Conservation (phyloP, 2,329 filamentous ascomycete species). For the Westerdykella sp. region DNA sequence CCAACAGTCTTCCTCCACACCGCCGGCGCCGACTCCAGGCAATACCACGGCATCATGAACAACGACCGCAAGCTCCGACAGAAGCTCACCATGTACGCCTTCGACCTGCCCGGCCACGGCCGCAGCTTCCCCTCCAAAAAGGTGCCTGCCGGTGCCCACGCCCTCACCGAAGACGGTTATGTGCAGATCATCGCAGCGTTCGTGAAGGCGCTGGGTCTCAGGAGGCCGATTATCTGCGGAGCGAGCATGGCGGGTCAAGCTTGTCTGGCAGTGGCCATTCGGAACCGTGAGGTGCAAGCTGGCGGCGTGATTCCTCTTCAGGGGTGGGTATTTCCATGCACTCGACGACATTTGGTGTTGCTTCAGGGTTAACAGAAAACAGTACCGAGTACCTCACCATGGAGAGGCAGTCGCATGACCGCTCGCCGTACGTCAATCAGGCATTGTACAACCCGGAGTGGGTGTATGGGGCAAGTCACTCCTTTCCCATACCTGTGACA, state of each 20-base stretch:
- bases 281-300: constrained; percentile 43
- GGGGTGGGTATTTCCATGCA: constrained; percentile 21
- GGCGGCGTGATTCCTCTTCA: constrained; percentile 45
- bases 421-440: constrained; percentile 44
- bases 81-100: constrained; percentile 46
- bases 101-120: constrained; percentile 48
- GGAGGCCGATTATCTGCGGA: constrained; percentile 46
- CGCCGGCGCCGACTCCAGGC: constrained; percentile 43
- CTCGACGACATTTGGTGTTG: constrained; percentile 10
- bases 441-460: constrained; percentile 45
- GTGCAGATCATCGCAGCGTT: constrained; percentile 43
- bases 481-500: too few species aligned
- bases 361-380: constrained; percentile 7
- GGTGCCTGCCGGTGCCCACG: constrained; percentile 41
- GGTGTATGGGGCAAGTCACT: constrained; percentile 39
- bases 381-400: constrained; percentile 39
- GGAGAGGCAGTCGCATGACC: constrained; percentile 43
- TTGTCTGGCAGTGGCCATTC: constrained; percentile 44
- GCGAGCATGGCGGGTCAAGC: constrained; percentile 49
- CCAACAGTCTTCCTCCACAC: constrained; percentile 39
- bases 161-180: constrained; percentile 45
- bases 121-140: constrained; percentile 42
- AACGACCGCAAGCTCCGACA: constrained; percentile 40
- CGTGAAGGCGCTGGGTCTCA: constrained; percentile 40
- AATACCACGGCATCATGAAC: constrained; percentile 51